phyloP scores from a whole-genome alignment of 805 yeast species.

The Wickerhamomyces canadensis region DNA sequence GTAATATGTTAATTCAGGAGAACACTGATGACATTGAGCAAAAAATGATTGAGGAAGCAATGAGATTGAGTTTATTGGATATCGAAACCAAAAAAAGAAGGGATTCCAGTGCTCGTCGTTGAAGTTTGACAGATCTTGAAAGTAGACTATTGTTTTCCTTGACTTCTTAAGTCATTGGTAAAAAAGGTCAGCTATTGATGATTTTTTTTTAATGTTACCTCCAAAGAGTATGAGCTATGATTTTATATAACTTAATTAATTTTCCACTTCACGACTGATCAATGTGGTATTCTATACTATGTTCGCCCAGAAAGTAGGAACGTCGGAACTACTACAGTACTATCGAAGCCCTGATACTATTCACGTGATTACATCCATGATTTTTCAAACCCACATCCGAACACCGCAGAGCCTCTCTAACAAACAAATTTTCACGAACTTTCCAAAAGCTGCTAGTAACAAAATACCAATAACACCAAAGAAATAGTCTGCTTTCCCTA shows the following conservation, averaged over 20 bases:
- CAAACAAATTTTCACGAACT: slow-evolving; percentile 1
- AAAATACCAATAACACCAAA: slow-evolving; percentile 7
- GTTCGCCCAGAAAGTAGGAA: no score
- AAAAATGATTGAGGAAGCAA: slow-evolving; percentile 79
- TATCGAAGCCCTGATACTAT: not conserved
- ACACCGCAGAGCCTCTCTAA: not conserved
- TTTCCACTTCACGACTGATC: no score
- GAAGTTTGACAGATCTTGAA: no score
- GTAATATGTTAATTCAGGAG: slow-evolving; percentile 58
- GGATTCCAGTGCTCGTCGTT: slow-evolving; percentile 16
- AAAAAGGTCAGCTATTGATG: no score
- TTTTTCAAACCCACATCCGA: not conserved
- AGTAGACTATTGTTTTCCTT: no score
- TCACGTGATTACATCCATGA: not conserved
- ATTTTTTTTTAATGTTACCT: no score
- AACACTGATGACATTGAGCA: slow-evolving; percentile 49
- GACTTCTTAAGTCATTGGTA: no score
- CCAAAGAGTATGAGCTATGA: no score
- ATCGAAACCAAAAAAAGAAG: slow-evolving; percentile 49
- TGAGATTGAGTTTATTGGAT: slow-evolving; percentile 66
- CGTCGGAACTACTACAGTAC: no score
- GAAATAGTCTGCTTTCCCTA: slow-evolving; percentile 28
- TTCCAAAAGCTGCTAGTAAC: not conserved
- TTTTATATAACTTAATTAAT: no score
- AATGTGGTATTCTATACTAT: no score